Conservation (phyloP, 108 stramenopile genomes). For the Conticribra weissflogii region DNA sequence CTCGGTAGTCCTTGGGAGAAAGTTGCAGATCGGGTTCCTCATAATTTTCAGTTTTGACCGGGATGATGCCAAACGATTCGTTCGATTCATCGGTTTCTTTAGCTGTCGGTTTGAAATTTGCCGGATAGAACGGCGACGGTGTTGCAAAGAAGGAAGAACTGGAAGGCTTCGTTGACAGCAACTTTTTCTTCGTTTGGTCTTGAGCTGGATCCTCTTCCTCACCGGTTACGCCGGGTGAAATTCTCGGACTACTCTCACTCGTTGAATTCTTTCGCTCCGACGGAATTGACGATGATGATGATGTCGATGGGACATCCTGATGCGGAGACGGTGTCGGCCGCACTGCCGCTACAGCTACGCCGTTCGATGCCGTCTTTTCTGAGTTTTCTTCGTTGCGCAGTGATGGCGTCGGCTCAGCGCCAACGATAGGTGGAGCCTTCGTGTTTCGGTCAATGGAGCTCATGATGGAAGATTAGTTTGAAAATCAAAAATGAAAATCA, state of each 20-base stretch:
- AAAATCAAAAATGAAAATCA: no score
- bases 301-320: conserved; percentile 1
- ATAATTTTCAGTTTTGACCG: neutral
- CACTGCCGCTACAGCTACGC: conserved; percentile 1
- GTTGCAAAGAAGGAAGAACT: neutral
- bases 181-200: neutral
- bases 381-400: conserved; percentile 1
- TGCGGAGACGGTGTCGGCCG: conserved; percentile 34
- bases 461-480: no score
- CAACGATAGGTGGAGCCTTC: conserved; percentile 12
- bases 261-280: neutral
- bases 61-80: neutral
- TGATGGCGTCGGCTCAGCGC: neutral
- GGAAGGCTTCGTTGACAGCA: neutral
- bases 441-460: no score
- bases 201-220: no score
- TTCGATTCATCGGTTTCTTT: neutral
- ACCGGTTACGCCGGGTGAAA: neutral
- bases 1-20: neutral
- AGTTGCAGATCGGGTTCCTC: neutral
- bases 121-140: neutral
- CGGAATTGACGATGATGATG: neutral
- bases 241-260: no score
- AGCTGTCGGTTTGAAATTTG: neutral
- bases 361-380: neutral